A percentile compares a stretch with the other conserved stretches of the same genome.
Conservation (phyloP, 2,329 filamentous ascomycete genomes). For the Fusarium veterinarium region DNA sequence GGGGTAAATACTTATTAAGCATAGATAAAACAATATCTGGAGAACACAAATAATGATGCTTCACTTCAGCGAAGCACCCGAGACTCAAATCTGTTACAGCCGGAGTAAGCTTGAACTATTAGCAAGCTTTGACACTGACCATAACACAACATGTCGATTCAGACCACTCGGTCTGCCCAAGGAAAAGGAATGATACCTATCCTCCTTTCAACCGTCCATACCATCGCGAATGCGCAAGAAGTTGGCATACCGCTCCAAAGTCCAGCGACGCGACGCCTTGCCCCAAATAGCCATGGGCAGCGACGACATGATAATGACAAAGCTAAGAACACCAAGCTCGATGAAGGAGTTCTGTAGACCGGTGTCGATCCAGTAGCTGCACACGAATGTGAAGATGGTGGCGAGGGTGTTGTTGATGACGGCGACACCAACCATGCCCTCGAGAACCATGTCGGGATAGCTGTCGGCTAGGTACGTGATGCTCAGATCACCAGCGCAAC, state of each 20-base stretch:
- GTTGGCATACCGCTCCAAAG: slow-evolving; percentile 56
- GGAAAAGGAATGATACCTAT: neutral
- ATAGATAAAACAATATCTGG: neutral
- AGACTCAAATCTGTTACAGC: neutral
- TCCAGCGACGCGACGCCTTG: slow-evolving; percentile 61
- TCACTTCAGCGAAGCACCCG: neutral
- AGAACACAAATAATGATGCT: neutral
- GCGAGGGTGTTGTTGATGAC: slow-evolving; percentile 68
- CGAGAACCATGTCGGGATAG: slow-evolving; percentile 67
- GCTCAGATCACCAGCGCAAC: slow-evolving; percentile 66
- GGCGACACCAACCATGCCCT: slow-evolving; percentile 68
- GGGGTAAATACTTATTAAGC: neutral
- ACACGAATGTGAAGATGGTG: slow-evolving; percentile 65
- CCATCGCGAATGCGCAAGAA: slow-evolving; percentile 62
- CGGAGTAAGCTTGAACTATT: neutral
- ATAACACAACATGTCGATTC: neutral
- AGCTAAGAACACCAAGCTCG: slow-evolving; percentile 62
- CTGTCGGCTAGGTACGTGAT: slow-evolving; percentile 67
- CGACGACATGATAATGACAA: slow-evolving; percentile 62
- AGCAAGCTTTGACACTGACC: neutral
- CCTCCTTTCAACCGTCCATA: slow-evolving; percentile 38
- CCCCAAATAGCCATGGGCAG: slow-evolving; percentile 66
- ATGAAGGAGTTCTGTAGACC: slow-evolving; percentile 62
- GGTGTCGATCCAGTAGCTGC: slow-evolving; percentile 60
- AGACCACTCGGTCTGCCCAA: neutral